These are phyloP conservation scores for Diaporthe caulivora DNA, from an alignment of 2,329 filamentous ascomycete species.

Conservation along the genomic window DNA sequence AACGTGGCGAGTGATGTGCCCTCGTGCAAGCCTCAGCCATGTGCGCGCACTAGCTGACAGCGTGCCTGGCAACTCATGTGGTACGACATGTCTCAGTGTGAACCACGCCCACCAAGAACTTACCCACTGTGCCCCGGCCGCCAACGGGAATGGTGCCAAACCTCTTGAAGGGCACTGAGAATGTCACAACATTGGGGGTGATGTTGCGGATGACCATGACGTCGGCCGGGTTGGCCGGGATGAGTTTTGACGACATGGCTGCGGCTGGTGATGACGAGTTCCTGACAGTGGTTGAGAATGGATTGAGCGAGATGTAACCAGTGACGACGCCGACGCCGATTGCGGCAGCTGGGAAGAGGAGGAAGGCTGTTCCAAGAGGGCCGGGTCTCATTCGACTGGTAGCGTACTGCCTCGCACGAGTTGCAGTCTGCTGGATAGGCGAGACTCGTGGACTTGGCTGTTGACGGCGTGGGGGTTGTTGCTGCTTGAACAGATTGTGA, in stretches of 20 bases:
- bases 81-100: background rate
- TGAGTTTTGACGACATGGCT: slow-evolving; percentile 72
- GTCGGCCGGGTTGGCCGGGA: slow-evolving; percentile 78
- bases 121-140: slow-evolving; percentile 87
- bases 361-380: slow-evolving; percentile 32
- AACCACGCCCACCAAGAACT: slow-evolving; percentile 42
- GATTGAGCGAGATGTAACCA: slow-evolving; percentile 35
- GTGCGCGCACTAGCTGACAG: background rate
- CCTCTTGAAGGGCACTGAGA: slow-evolving; percentile 87
- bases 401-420: slow-evolving; percentile 7
- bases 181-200: slow-evolving; percentile 81
- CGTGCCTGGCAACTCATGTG: background rate
- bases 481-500: background rate
- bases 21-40: background rate
- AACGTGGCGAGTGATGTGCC: background rate
- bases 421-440: slow-evolving; percentile 2
- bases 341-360: slow-evolving; percentile 38
- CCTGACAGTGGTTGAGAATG: slow-evolving; percentile 32
- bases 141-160: slow-evolving; percentile 86
- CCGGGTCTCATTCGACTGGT: slow-evolving; percentile 24
- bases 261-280: slow-evolving; percentile 20
- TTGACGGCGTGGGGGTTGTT: background rate
- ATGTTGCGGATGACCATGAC: slow-evolving; percentile 93
- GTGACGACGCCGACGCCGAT: slow-evolving; percentile 33
- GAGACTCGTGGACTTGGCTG: slow-evolving; percentile 11